Percentiles rank a stretch among this genome's conserved stretches.
These are phyloP conservation scores for Polytrichum commune DNA, from an alignment of 225 moss, liverwort and hornwort species.

Conservation along the genomic window DNA sequence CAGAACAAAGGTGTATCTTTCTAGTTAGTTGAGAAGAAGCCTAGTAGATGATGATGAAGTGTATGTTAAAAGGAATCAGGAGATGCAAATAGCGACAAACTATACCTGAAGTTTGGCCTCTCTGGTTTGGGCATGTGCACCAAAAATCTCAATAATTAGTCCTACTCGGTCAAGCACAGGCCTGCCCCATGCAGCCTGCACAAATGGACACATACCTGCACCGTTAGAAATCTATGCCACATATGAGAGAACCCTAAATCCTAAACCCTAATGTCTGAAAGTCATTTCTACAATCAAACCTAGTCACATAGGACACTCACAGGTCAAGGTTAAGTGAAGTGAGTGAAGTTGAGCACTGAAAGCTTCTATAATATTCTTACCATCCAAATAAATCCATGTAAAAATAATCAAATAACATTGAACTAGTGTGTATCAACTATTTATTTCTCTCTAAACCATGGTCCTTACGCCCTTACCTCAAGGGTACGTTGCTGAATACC, in stretches of 20 bases:
- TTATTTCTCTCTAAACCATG: neutral
- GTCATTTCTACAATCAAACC: neutral
- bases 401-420: no score
- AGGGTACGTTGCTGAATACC: slow-evolving; percentile 87
- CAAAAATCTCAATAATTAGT: slow-evolving; percentile 87
- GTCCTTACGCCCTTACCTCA: slow-evolving; percentile 46
- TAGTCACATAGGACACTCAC: no score
- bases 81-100: no score
- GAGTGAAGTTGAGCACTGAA: no score
- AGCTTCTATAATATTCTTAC: no score
- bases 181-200: slow-evolving; percentile 81
- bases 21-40: no score
- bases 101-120: slow-evolving; percentile 85
- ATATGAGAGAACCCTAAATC: neutral
- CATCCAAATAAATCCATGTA: neutral
- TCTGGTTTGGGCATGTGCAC: slow-evolving; percentile 81
- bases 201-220: slow-evolving; percentile 3
- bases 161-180: slow-evolving; percentile 86
- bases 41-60: no score
- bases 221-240: neutral
- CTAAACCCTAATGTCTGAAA: no score
- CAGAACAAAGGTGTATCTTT: no score
- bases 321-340: no score
- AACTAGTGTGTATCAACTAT: no score
- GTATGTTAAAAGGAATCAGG: no score